Base-by-base conservation (phyloP, 2,329 filamentous ascomycete species). In the Cladosporium sp. region DNA sequence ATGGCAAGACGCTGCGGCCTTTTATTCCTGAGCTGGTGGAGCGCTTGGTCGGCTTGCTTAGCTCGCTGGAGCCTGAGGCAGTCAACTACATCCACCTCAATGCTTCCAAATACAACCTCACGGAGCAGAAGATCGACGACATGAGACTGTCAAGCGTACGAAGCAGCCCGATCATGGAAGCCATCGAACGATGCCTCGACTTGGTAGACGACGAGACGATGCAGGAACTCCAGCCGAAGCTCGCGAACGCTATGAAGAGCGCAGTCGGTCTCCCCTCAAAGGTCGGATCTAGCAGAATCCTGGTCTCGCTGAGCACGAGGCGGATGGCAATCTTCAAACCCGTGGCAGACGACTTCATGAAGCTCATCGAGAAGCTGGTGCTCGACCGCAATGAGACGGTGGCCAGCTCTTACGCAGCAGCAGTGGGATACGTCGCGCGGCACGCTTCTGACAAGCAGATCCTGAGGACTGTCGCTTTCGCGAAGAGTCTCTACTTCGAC, bases 351-450 rank as follows among this genome's bases (percentile, higher is more conserved):
- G 76, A 79, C 8, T 90, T 96, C 62, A 75, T 96, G 46, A 85
- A 84, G 58, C 68, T 90, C 9, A 79, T 95, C 58, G 83, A 89
- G 62, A 92, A 89, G 68, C 82, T 91, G 54, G 82, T 91, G 1
- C 79, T 95, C 46, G 93, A 98, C 67, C 85, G 87, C 58, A 98
- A 98, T 64, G 90, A 96, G 61, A 93, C 95, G 14, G 91, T 96
- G 53, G 91, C 87, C 64, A 86, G 87, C 56, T 87, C 87, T 2
- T 98, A 96, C 67, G 92, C 91, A 16, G 84, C 84, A 49, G 85
- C 91, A 3, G 82, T 89, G 18, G 93, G 92, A 0, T 97, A 97
- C 66, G 77, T 97, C 52, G 79, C 93, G 60, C 82, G 82, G 16
- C 64, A 81, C 9, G 79, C 79, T n/a, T 77, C 78, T 1, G 78